phyloP scores from a whole-genome alignment of 495 filamentous ascomycete species.

The Parmelia sp. region DNA sequence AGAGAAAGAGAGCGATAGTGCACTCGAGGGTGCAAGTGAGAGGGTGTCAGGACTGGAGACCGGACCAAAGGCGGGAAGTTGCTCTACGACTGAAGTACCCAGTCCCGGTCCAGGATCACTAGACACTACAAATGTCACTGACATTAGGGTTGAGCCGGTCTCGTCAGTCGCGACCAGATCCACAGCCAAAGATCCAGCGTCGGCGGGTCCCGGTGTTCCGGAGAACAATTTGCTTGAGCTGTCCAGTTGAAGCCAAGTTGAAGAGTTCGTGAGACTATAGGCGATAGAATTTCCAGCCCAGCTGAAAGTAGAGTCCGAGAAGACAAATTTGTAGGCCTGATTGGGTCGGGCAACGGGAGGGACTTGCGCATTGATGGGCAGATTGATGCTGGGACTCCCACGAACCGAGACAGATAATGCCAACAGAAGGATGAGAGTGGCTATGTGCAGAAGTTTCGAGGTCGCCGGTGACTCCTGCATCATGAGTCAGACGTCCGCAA shows the following conservation, averaged over 20 bases:
- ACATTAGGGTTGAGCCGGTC: slow-evolving; percentile 49
- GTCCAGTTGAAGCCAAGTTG: slow-evolving; percentile 65
- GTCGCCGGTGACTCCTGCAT: not conserved
- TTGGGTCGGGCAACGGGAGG: slow-evolving; percentile 65
- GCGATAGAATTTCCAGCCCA: slow-evolving; percentile 45
- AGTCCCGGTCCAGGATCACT: slow-evolving; percentile 45
- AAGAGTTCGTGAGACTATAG: slow-evolving; percentile 57
- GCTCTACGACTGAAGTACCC: slow-evolving; percentile 41
- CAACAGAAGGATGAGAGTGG: slow-evolving; percentile 31
- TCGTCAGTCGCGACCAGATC: slow-evolving; percentile 55
- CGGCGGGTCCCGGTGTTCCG: slow-evolving; percentile 50
- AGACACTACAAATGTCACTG: slow-evolving; percentile 58
- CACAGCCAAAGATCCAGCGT: slow-evolving; percentile 47
- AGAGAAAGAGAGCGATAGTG: slow-evolving; percentile 44
- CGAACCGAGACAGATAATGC: slow-evolving; percentile 30
- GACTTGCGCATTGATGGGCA: slow-evolving; percentile 71
- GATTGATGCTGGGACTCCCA: slow-evolving; percentile 48
- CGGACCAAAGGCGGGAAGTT: slow-evolving; percentile 42
- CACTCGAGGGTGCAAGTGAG: slow-evolving; percentile 39
- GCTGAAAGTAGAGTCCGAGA: slow-evolving; percentile 62
- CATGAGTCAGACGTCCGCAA: slow-evolving; percentile 1
- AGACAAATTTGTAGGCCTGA: slow-evolving; percentile 58
- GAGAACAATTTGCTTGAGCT: slow-evolving; percentile 53
- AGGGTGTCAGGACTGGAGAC: slow-evolving; percentile 43
- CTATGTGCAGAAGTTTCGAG: slow-evolving; percentile 24